phyloP scores from a whole-genome alignment of 1,139 yeast genomes.

The Hemisphaericaspora xylanilytica region DNA sequence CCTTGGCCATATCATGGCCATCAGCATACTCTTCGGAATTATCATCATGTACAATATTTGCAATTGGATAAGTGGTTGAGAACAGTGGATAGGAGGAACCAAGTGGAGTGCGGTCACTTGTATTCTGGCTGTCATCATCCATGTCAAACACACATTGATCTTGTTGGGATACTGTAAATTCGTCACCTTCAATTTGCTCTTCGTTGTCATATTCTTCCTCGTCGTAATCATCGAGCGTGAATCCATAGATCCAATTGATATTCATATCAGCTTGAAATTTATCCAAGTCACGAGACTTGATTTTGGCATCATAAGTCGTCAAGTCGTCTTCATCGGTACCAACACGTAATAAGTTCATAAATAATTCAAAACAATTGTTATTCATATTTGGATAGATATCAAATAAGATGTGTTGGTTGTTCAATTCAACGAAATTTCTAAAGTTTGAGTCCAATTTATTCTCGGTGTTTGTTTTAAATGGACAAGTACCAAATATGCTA shows the following conservation, averaged over 20 bases:
- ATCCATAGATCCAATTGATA: slow-evolving; percentile 24
- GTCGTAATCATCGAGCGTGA: slow-evolving; percentile 36
- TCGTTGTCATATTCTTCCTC: slow-evolving; percentile 11
- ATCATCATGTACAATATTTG: not conserved
- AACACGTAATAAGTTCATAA: slow-evolving; percentile 32
- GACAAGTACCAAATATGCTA: slow-evolving; percentile 48
- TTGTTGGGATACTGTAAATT: not conserved
- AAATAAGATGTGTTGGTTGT: slow-evolving; percentile 34
- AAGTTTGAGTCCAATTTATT: slow-evolving; percentile 34
- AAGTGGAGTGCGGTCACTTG: slow-evolving; percentile 11
- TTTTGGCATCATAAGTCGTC: slow-evolving; percentile 23
- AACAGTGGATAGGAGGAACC: not conserved
- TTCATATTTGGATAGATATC: slow-evolving; percentile 46
- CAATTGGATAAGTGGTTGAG: slow-evolving; percentile 2
- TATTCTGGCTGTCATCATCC: slow-evolving; percentile 24
- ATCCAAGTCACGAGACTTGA: slow-evolving; percentile 28
- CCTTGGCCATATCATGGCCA: slow-evolving; percentile 4
- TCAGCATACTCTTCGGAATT: slow-evolving; percentile 1
- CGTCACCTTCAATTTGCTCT: slow-evolving; percentile 5
- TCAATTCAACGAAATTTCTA: slow-evolving; percentile 35
- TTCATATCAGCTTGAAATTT: slow-evolving; percentile 30
- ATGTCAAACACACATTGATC: slow-evolving; percentile 27
- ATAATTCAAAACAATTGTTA: slow-evolving; percentile 31
- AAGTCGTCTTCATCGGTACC: slow-evolving; percentile 36
- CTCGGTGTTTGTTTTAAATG: slow-evolving; percentile 29